Conservation (phyloP, 192 early-diverging fungal genomes). For the Dissophora ornata region DNA sequence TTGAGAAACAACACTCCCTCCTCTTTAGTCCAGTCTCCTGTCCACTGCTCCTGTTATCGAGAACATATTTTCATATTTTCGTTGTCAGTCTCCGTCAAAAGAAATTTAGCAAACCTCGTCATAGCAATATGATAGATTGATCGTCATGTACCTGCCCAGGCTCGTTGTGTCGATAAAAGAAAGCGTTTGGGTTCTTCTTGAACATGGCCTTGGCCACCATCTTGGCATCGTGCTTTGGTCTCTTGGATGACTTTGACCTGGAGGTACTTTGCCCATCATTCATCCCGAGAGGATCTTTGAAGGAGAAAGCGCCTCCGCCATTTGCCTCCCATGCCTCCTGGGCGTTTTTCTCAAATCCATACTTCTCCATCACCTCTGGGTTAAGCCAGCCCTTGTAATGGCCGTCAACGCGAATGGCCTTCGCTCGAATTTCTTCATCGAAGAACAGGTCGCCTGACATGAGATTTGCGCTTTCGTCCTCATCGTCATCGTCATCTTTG, state of each 20-base stretch:
- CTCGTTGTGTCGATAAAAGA: slow-evolving; percentile 82
- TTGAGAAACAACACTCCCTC: slow-evolving; percentile 69
- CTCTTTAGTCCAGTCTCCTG: slow-evolving; percentile 77
- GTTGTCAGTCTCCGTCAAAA: too few species aligned
- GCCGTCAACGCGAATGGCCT: slow-evolving; percentile 68
- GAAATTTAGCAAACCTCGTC: too few species aligned
- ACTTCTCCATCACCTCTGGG: slow-evolving; percentile 63
- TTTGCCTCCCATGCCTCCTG: slow-evolving; percentile 79
- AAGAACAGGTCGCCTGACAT: slow-evolving; percentile 71
- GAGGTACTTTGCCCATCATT: not conserved
- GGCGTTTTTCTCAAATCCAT: slow-evolving; percentile 68
- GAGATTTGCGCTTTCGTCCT: slow-evolving; percentile 42
- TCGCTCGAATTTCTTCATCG: slow-evolving; percentile 49
- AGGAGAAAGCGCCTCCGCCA: slow-evolving; percentile 79
- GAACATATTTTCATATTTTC: too few species aligned
- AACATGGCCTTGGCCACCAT: slow-evolving; percentile 70
- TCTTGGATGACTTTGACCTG: slow-evolving; percentile 15
- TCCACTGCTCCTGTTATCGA: slow-evolving; percentile 69
- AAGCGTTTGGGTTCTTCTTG: slow-evolving; percentile 82
- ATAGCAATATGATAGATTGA: too few species aligned
- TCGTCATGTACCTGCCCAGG: slow-evolving; percentile 72
- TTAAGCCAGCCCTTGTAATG: slow-evolving; percentile 78
- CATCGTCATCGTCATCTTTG: slow-evolving; percentile 34
- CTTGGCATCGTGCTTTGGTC: slow-evolving; percentile 40
- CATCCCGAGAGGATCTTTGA: slow-evolving; percentile 69